Percentiles rank a stretch among this genome's conserved stretches.
Conservation (phyloP, 2,329 filamentous ascomycete species). For the Blastomyces gilchristii region DNA sequence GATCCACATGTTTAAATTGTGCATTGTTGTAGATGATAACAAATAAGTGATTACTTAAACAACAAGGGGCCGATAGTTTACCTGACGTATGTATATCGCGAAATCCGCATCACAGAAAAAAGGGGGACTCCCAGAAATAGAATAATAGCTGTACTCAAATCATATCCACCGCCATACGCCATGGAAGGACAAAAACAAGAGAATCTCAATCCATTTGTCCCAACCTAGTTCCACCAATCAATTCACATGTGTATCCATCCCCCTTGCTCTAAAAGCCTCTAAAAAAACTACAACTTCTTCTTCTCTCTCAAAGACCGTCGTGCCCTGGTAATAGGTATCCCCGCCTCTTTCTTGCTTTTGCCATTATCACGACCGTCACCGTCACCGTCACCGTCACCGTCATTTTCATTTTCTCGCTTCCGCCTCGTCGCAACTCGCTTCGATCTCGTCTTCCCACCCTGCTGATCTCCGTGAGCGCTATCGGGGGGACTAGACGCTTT, state of each 20-base stretch:
- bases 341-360: no score
- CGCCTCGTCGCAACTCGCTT: not conserved
- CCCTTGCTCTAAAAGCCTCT: not conserved
- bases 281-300: not conserved
- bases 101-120: not conserved
- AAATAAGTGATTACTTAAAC: no score
- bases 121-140: no score
- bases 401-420: not conserved
- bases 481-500: constrained; percentile 5
- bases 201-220: no score
- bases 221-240: not conserved
- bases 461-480: not conserved
- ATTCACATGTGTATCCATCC: not conserved
- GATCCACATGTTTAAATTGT: no score
- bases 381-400: not conserved
- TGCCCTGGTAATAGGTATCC: not conserved
- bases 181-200: no score
- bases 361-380: not conserved
- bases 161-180: no score
- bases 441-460: not conserved
- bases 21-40: no score
- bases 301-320: constrained; percentile 1
- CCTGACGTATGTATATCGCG: not conserved
- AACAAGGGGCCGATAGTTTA: no score
- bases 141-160: not conserved